Base-by-base conservation (phyloP, 371 early-diverging fungal genomes). In the Mucor piriformis region DNA sequence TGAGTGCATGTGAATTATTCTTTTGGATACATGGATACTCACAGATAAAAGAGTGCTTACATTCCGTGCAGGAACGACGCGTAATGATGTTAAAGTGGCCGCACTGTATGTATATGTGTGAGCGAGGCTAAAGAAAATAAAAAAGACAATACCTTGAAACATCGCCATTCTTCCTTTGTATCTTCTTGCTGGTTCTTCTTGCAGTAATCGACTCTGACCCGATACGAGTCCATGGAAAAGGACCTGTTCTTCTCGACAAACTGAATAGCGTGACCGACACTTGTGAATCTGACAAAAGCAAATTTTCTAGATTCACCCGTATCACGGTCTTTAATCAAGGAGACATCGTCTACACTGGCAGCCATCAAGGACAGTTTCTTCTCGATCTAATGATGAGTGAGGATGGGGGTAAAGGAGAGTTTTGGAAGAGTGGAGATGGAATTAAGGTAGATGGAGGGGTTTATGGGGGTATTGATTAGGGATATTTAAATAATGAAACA, bases 241-340 rank as follows among this genome's bases (percentile, higher is more conserved):
- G 60, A 59, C 1, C 80, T 76, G 51, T 83, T 59, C 16, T 63
- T 69, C 23, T 84, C 81, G 7, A 87, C 76, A 61, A 86, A 87
- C 44, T 79, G 79, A n/a, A 77, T 66, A n/a, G 88, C 85, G 66
- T 84, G 85, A 16, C 86, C 84, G 18, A 85, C 85, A 57, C 81
- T 81, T 10, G 81, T 81, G 64, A 87, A 87, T 32, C 82, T 76
- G 16, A 83, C 80, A 72, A 87, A 87, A 1, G 88, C 88, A 67
- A 85, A 85, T 55, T 84, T 77, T 38, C 83, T 65, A 16, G 86
- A 85, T 57, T 73, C 68, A 12, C 88, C 83, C 66, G 83, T 81
- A 48, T 81, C 73, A 27, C 79, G 72, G 54, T 81, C 81, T 50
- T 74, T 74, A 43, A 83, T 77, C 34, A 83, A 56, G 15, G 76